Base-by-base conservation (phyloP, 306 rosid species). In the Quercus berberidifolia region DNA sequence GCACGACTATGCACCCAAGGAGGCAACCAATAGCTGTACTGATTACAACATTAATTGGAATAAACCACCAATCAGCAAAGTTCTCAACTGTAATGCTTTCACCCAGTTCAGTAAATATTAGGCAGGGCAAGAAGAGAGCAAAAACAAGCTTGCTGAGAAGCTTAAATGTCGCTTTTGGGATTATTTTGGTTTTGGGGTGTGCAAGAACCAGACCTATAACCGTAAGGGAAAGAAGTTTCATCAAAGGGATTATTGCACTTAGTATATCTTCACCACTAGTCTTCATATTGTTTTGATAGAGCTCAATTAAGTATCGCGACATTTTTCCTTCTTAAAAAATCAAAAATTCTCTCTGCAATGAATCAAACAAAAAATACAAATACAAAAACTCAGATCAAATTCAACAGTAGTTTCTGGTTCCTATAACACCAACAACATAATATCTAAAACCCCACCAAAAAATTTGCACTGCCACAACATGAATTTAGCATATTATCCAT, bases 111-210 rank as follows among this genome's bases (percentile, higher is more conserved):
- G 89, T 86, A 79, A 94, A 94, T 71, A 94, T 92, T 62, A 94
- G 82, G 79, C 98, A 94, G 1, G 98, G 98, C 88, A 94, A 86
- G 86, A 94, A 94, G 80, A 94, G 75, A 6, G 94, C 97, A 60
- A 94, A 94, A 5, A 94, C 97, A 59, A 92, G 94, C 84, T 94
- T 90, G 89, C 97, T 89, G 14, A 94, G 92, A 60, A 94, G 97
- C 75, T 76, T 90, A 69, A 90, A 88, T 5, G 98, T 90, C 0
- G 88, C 91, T 79, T 56, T 92, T 28, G 98, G 97, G 77, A 94
- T 89, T 46, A 94, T 80, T 64, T 85, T 85, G 79, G 64, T 71
- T 78, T 49, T 94, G 10, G 96, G 96, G 80, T 89, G 81, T 19
- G 94, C 91, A 75, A 92, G 92, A 78, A 92, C 76, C 31, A 92